Conservation (phyloP, 805 yeast genomes). For the Candida pseudofarinosa region DNA sequence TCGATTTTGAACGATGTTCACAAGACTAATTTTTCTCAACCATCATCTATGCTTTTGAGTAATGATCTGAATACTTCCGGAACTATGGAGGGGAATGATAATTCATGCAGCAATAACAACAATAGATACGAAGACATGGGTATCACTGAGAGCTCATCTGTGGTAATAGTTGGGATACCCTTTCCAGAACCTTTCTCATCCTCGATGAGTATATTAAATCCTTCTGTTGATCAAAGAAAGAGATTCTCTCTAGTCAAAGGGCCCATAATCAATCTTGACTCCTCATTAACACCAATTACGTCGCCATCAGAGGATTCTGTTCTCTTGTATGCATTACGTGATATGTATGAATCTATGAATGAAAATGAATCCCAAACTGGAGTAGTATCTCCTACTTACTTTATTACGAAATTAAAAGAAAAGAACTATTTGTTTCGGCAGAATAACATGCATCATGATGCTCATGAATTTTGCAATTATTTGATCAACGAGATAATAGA, state of each 20-base stretch:
- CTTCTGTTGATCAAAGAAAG: conserved; percentile 68
- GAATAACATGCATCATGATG: conserved; percentile 93
- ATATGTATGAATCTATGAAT: conserved; percentile 76
- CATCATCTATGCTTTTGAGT: conserved; percentile 30
- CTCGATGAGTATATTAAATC: conserved; percentile 36
- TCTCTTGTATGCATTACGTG: conserved; percentile 64
- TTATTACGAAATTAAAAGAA: conserved; percentile 71
- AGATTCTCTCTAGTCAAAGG: conserved; percentile 74
- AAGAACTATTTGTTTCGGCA: conserved; percentile 84
- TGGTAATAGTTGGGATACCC: conserved; percentile 39
- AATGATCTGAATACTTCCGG: conserved; percentile 9
- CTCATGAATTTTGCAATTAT: conserved; percentile 92
- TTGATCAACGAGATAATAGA: conserved; percentile 66
- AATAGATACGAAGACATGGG: conserved; percentile 19
- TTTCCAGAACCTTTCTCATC: conserved; percentile 32
- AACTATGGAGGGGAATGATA: conserved; percentile 2
- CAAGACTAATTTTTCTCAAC: conserved; percentile 27
- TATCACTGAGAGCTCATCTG: conserved; percentile 25
- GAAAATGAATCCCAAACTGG: conserved; percentile 71
- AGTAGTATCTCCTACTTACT: conserved; percentile 74
- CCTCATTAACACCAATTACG: conserved; percentile 45
- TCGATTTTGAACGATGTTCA: conserved; percentile 7
- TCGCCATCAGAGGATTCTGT: conserved; percentile 27
- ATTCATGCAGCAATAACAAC: conserved; percentile 4
- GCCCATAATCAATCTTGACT: conserved; percentile 80